Conservation (phyloP, 371 early-diverging fungal species). For the Rhizomucor pusillus region DNA sequence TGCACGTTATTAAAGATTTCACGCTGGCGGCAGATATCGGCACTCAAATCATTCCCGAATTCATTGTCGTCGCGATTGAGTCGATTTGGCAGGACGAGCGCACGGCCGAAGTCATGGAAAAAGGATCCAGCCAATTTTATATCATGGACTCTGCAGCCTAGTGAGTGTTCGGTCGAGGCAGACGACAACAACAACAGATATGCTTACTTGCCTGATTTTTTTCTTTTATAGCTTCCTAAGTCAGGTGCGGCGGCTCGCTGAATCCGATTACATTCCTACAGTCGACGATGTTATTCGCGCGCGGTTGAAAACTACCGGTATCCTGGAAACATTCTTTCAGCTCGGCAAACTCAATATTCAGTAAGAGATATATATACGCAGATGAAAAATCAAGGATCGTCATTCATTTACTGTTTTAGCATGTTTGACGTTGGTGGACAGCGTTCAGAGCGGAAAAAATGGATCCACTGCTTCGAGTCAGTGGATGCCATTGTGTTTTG, state of each 20-base stretch:
- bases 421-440: slow-evolving; percentile 76
- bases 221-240: slow-evolving; percentile 44
- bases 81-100: slow-evolving; percentile 63
- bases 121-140: slow-evolving; percentile 65
- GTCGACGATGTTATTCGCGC: slow-evolving; percentile 72
- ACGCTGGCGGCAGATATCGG: slow-evolving; percentile 5
- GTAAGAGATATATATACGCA: slow-evolving; percentile 5
- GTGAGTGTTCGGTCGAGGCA: slow-evolving; percentile 30
- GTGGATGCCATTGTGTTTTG: slow-evolving; percentile 71
- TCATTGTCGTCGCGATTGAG: slow-evolving; percentile 49
- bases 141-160: slow-evolving; percentile 75
- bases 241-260: slow-evolving; percentile 49
- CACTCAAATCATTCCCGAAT: slow-evolving; percentile 8
- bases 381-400: too few relatives aligned
- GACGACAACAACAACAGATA: too few relatives aligned
- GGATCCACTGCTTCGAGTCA: slow-evolving; percentile 89
- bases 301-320: slow-evolving; percentile 80
- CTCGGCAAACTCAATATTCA: slow-evolving; percentile 50
- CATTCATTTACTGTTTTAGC: too few relatives aligned
- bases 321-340: slow-evolving; percentile 63
- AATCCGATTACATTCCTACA: slow-evolving; percentile 54
- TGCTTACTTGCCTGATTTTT: slow-evolving; percentile 5
- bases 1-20: slow-evolving; percentile 8
- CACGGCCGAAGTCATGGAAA: slow-evolving; percentile 48
- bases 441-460: slow-evolving; percentile 85